These are phyloP conservation scores for Kalanchoe fedtschenkoi DNA, from an alignment of 164 flowering plant species.

Conservation along the genomic window DNA sequence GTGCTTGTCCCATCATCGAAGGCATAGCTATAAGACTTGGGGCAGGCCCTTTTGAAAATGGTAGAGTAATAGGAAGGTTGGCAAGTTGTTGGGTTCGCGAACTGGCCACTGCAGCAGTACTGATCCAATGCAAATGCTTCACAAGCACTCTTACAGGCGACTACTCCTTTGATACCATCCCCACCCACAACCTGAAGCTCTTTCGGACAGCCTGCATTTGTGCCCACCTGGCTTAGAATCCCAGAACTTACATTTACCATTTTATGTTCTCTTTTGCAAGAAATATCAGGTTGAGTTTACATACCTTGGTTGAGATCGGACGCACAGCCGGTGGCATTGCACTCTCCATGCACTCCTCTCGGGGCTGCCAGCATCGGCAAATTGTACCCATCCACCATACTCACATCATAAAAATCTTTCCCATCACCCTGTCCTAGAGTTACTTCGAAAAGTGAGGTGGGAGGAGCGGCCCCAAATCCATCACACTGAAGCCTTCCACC, in stretches of 20 bases:
- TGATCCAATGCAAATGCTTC: slow-evolving; percentile 67
- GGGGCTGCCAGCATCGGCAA: slow-evolving; percentile 53
- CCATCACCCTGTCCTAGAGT: slow-evolving; percentile 15
- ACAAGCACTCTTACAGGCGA: slow-evolving; percentile 82
- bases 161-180: slow-evolving; percentile 31
- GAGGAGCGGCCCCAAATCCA: slow-evolving; percentile 35
- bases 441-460: slow-evolving; percentile 34
- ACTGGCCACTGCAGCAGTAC: slow-evolving; percentile 78
- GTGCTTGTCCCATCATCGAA: slow-evolving; percentile 79
- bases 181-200: slow-evolving; percentile 65
- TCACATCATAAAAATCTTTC: slow-evolving; percentile 51
- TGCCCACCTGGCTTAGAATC: neutral
- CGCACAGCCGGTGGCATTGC: slow-evolving; percentile 59
- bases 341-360: slow-evolving; percentile 28
- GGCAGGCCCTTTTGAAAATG: slow-evolving; percentile 74
- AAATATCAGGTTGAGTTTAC: neutral
- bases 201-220: slow-evolving; percentile 56
- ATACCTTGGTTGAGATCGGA: slow-evolving; percentile 47
- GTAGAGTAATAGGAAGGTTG: slow-evolving; percentile 55
- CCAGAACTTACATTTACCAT: neutral
- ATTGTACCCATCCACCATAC: slow-evolving; percentile 78
- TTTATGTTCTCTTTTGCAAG: neutral
- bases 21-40: slow-evolving; percentile 77
- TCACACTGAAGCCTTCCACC: slow-evolving; percentile 23
- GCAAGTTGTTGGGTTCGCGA: slow-evolving; percentile 63